phyloP scores from a whole-genome alignment of 1,284 basidiomycete genomes.

The Trichosporon faecale region DNA sequence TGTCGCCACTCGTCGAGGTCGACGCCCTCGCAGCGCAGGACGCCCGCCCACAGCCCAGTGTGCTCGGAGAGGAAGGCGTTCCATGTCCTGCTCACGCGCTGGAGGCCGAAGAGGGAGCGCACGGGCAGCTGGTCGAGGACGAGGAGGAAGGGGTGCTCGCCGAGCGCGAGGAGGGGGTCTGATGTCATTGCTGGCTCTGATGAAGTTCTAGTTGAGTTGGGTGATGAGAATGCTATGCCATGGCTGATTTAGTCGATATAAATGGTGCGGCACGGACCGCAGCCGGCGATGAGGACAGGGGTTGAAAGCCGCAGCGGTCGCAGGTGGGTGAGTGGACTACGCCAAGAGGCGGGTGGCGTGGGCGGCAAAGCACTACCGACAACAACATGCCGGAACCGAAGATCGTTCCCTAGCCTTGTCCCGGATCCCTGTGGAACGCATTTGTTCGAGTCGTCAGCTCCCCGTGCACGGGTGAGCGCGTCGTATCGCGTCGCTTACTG shows the following conservation, averaged over 20 bases:
- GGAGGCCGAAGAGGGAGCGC: neutral
- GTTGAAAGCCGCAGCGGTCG: neutral
- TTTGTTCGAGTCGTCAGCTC: neutral
- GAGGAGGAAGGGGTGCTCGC: conserved; percentile 1
- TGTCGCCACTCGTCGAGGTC: conserved; percentile 2
- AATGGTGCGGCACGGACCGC: neutral
- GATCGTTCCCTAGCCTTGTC: neutral
- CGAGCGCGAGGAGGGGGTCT: conserved; percentile 4
- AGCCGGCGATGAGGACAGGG: neutral
- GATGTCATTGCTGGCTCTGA: neutral
- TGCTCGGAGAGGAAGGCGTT: neutral
- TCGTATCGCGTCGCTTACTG: neutral
- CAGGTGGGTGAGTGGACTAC: neutral
- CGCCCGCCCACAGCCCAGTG: neutral
- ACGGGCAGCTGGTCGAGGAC: neutral
- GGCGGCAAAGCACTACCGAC: neutral
- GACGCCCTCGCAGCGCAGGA: neutral
- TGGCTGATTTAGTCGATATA: neutral
- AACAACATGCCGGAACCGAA: neutral
- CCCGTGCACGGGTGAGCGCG: no score
- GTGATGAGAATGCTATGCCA: neutral
- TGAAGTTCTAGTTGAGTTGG: neutral
- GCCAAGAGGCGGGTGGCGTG: neutral
- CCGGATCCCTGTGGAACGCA: neutral
- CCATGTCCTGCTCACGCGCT: neutral